A percentile compares a stretch with the other conserved stretches of the same genome.
Conservation (phyloP, 352 stramenopile genomes). For the Aphanomyces invadans region DNA sequence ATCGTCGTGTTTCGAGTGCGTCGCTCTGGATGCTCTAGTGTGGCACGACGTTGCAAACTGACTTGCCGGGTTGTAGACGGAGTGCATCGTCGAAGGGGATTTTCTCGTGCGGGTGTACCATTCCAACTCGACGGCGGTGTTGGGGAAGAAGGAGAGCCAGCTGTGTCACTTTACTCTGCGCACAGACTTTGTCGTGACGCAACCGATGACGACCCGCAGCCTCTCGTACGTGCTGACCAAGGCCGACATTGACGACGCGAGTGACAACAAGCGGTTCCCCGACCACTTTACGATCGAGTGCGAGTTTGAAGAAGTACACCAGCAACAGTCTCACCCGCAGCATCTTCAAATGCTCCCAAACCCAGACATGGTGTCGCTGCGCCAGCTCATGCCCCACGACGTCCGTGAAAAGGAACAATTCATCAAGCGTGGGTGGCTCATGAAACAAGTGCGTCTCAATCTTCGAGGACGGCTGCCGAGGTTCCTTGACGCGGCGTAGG, state of each 20-base stretch:
- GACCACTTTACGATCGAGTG: slow-evolving; percentile 32
- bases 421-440: slow-evolving; percentile 12
- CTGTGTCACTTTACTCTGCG: slow-evolving; percentile 85
- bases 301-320: background rate
- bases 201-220: slow-evolving; percentile 26
- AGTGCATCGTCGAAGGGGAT: slow-evolving; percentile 64
- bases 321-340: background rate
- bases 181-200: slow-evolving; percentile 52
- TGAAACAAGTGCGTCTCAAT: slow-evolving; percentile 15
- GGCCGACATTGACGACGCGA: slow-evolving; percentile 52
- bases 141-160: slow-evolving; percentile 72
- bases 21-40: no score
- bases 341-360: background rate
- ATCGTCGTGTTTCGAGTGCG: slow-evolving; percentile 51
- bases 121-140: slow-evolving; percentile 55
- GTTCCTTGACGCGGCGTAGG: slow-evolving; percentile 27
- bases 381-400: background rate
- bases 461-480: no score
- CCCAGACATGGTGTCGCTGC: background rate
- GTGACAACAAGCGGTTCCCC: slow-evolving; percentile 43
- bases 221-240: slow-evolving; percentile 46
- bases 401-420: slow-evolving; percentile 4
- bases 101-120: slow-evolving; percentile 66
- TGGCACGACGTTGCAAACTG: no score
- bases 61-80: slow-evolving; percentile 42